Evolutionary conservation across 1,284 basidiomycete species (phyloP), one percentile per base, ranked within the genome.

Genomic region (Cutaneotrichosporon sp.): DNA sequence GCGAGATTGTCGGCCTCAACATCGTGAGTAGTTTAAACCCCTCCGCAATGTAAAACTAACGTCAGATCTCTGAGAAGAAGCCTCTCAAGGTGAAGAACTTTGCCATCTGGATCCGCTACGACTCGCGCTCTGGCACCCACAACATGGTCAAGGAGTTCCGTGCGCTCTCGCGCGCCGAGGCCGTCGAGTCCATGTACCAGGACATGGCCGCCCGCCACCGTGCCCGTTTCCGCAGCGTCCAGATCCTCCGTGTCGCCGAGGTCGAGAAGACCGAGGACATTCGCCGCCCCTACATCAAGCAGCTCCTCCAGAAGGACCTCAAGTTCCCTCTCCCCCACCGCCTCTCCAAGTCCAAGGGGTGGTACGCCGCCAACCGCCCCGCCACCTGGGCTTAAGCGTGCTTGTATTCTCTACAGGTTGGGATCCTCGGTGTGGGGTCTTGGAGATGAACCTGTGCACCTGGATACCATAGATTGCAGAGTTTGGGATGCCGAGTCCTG

Each of bases 71-170:
- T 69, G 94, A 98, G 82, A 92, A 90, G 83, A 90, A 88, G 79
- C 94, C 96, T 36, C 77, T 93, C 77, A 93, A 94, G 81, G 88
- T 97, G 76, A 98, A 98, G 85, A 97, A 97, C 87, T 97, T 98
- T 75, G 96, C 92, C 70, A 90, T 98, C 80, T 98, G 94, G 94
- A 80, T 98, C 76, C 90, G 96, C 68, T 98, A 98, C 80, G 94
- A 96, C 80, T 96, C 92, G 54, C 90, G 91, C 70, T 94, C 90
- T 46, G 92, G 92, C 61, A 97, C 93, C 54, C 92, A 96, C 85
- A 96, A 97, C 84, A 80, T 81, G 80, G 81, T 81, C 80, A 81
- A 82, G 77, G 94, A 98, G 82, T 97, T 90, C 88, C 90, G 93
- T 73, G 94, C 96, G 67, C 85, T 98, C 65, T 84, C 83, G 67